Conservation (phyloP, 495 filamentous ascomycete species). For the Filosporella fistucella region DNA sequence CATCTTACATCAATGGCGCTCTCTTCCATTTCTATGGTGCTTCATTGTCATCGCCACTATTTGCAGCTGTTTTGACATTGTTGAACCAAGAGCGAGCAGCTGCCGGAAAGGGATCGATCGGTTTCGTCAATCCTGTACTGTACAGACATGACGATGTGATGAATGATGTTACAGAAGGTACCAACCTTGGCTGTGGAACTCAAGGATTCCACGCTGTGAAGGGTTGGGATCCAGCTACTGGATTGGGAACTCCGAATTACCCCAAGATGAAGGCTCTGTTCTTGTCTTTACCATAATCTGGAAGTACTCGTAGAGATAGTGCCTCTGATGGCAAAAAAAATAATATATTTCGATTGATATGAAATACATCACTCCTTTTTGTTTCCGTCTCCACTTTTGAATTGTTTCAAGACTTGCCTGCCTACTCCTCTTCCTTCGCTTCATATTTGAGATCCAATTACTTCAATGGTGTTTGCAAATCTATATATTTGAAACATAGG, state of each 20-base stretch:
- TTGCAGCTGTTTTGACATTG: constrained; percentile 33
- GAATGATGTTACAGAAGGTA: constrained; percentile 43
- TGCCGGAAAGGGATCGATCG: constrained; percentile 42
- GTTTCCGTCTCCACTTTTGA: too few species aligned
- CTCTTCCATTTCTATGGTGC: constrained; percentile 33
- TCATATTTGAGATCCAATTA: too few species aligned
- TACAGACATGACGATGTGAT: constrained; percentile 42
- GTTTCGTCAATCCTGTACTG: constrained; percentile 47
- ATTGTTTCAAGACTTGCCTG: too few species aligned
- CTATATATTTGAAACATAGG: too few species aligned
- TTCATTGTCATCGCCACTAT: constrained; percentile 30
- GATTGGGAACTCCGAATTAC: constrained; percentile 50
- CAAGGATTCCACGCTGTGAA: constrained; percentile 43
- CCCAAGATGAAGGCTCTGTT: constrained; percentile 39
- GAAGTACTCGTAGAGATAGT: too few species aligned
- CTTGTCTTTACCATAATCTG: constrained; percentile 16
- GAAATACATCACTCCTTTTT: too few species aligned
- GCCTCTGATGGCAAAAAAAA: too few species aligned
- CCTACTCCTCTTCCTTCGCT: too few species aligned
- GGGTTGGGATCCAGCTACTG: constrained; percentile 47
- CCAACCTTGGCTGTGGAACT: constrained; percentile 41
- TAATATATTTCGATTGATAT: too few species aligned
- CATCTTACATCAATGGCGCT: constrained; percentile 17
- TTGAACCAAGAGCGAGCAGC: constrained; percentile 44
- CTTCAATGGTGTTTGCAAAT: too few species aligned